Conservation (phyloP, 495 filamentous ascomycete genomes). For the Coniosporium apollinis region DNA sequence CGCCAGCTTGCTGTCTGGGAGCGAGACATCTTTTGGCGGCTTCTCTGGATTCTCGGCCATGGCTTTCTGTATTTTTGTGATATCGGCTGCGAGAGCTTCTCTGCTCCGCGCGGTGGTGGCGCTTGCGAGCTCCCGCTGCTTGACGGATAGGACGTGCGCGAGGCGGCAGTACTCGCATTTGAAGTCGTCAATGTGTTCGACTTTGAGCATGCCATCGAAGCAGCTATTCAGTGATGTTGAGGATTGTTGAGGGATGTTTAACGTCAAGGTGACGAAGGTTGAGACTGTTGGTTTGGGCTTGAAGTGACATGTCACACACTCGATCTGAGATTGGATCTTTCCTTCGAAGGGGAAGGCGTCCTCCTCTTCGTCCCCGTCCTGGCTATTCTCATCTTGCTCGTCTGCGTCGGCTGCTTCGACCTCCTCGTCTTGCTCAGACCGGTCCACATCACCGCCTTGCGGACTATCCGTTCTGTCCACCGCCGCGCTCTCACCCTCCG, state of each 20-base stretch:
- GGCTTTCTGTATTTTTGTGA: conserved; percentile 38
- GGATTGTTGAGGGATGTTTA: conserved; percentile 72
- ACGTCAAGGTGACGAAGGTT: conserved; percentile 78
- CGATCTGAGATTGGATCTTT: conserved; percentile 74
- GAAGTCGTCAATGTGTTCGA: conserved; percentile 92
- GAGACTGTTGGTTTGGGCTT: conserved; percentile 68
- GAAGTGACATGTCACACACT: conserved; percentile 79
- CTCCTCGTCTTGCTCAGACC: background rate
- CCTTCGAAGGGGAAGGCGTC: conserved; percentile 79
- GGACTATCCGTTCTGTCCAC: background rate
- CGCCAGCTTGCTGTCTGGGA: conserved; percentile 56
- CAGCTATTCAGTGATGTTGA: conserved; percentile 53
- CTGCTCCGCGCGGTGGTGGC: conserved; percentile 28
- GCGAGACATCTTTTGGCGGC: conserved; percentile 46
- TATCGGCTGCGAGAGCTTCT: conserved; percentile 32
- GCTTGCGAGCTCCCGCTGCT: conserved; percentile 29
- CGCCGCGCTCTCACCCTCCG: conserved; percentile 7
- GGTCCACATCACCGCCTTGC: conserved; percentile 3
- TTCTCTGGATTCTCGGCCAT: conserved; percentile 65
- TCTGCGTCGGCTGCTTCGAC: background rate
- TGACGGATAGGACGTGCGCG: conserved; percentile 48
- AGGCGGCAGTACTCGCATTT: conserved; percentile 84
- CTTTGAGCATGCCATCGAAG: conserved; percentile 87
- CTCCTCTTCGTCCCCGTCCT: conserved; percentile 29
- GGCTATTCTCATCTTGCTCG: conserved; percentile 1